A percentile compares a stretch with the other conserved stretches of the same genome.
Conservation (phyloP, 345 rosid genomes). For the Salix udensis region DNA sequence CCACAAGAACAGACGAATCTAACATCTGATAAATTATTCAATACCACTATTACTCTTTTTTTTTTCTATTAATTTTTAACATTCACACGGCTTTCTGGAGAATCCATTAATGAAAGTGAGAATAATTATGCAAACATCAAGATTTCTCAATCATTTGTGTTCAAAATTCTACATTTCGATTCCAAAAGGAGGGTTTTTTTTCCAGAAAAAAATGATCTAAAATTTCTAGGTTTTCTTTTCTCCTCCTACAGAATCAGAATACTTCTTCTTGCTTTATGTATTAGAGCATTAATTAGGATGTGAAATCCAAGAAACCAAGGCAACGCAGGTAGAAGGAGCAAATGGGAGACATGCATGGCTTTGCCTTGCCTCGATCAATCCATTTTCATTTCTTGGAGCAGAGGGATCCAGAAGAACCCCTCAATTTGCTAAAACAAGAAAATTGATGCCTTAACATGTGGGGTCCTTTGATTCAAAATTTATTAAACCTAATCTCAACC, state of each 20-base stretch:
- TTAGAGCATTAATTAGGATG: too few relatives aligned
- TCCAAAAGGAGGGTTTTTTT: too few relatives aligned
- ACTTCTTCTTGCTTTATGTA: not conserved
- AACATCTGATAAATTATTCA: not conserved
- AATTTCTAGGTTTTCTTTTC: too few relatives aligned
- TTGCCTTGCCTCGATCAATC: not conserved
- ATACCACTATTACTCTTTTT: not conserved
- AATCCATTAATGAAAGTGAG: not conserved
- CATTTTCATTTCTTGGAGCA: not conserved
- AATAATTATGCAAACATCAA: not conserved
- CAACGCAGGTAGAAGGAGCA: not conserved
- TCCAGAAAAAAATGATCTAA: too few relatives aligned
- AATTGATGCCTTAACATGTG: not conserved
- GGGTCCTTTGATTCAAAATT: not conserved
- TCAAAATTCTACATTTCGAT: not conserved
- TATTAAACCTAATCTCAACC: not conserved
- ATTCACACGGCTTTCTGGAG: not conserved
- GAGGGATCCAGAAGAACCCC: not conserved
- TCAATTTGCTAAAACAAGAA: too few relatives aligned
- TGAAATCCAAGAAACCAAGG: not conserved
- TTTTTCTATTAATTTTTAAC: not conserved
- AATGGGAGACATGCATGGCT: not conserved
- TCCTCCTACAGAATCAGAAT: too few relatives aligned
- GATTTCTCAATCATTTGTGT: not conserved
- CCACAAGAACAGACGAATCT: not conserved